These are phyloP conservation scores for Cordia subcordata DNA, from an alignment of 257 asterid species.

Conservation along the genomic window DNA sequence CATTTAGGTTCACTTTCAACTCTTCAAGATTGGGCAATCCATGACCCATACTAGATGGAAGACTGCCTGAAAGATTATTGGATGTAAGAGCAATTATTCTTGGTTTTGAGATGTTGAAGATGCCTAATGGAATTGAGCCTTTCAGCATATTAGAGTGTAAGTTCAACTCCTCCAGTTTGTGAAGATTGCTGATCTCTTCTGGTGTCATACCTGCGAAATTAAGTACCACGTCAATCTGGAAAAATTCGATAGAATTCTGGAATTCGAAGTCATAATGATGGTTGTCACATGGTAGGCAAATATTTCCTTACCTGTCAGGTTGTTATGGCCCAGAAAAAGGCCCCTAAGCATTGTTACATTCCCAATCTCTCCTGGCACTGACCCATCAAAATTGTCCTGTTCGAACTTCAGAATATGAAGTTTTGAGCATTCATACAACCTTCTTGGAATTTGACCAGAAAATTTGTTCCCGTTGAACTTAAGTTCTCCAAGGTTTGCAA, in stretches of 20 bases:
- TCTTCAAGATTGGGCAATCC: not conserved
- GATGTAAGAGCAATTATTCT: slow-evolving; percentile 15
- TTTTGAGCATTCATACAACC: slow-evolving; percentile 14
- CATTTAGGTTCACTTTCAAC: not conserved
- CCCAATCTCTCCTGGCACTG: slow-evolving; percentile 31
- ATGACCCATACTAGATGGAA: slow-evolving; percentile 11
- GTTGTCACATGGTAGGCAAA: too few species aligned
- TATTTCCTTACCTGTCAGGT: slow-evolving; percentile 19
- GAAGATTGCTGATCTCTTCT: slow-evolving; percentile 26
- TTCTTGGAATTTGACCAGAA: slow-evolving; percentile 15
- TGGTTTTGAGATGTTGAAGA: slow-evolving; percentile 26
- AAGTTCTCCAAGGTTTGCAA: slow-evolving; percentile 13
- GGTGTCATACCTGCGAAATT: slow-evolving; percentile 25
- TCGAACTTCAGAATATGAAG: slow-evolving; percentile 10
- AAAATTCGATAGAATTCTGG: not conserved
- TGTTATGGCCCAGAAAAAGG: slow-evolving; percentile 23
- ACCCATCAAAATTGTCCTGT: slow-evolving; percentile 22
- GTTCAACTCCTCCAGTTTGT: slow-evolving; percentile 12
- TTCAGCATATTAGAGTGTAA: slow-evolving; percentile 15
- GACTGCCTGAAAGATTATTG: slow-evolving; percentile 26
- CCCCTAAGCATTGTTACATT: slow-evolving; percentile 20
- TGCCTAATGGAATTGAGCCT: slow-evolving; percentile 15
- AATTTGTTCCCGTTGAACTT: slow-evolving; percentile 13
- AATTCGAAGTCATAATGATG: not conserved
- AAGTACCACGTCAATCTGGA: not conserved